Evolutionary conservation across 2,329 filamentous ascomycete species (phyloP), one percentile per base, ranked within the genome.

Genomic region (Cladosporium velox): DNA sequence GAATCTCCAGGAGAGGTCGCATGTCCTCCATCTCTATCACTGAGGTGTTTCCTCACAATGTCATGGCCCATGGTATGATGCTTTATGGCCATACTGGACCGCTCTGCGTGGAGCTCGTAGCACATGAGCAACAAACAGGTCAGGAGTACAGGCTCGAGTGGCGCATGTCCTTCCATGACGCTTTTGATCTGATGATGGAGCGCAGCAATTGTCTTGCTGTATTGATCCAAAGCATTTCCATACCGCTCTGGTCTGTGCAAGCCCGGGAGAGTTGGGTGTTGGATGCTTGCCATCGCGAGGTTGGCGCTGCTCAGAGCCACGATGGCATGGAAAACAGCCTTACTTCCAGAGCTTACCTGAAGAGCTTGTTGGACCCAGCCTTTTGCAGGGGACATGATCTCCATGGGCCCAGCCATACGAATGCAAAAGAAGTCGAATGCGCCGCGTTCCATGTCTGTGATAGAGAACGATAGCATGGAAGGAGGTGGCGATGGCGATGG

Each of bases 241-340:
- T 64, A 47, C n/a, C 26, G 35, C 12, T 57, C 61, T 12, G 61
- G 61, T 21, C 11, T 41, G 18, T 54, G 35, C 12, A 57, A 26
- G 8, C 51, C 61, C 1, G 61, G 21, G 15, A 64, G 44, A 8
- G 51, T 57, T 28, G 57, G 35, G 15, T 65, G 55, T 21, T 26
- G 38, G 4, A 65, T 57, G 38, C 55, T 60, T 26, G 49, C 49
- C 12, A 59, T 60, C 12, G 64, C 55, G 3, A 59, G 64, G 21
- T 65, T 59, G 2, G 64, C 57, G 26, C 32, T 60, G 26, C 64
- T 54, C 7, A 65, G 30, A 24, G 64, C 64, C 15, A 47, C 49
- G 28, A 65, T 65, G 32, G 24, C 64, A n/a, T 60, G 64, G 35
- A 65, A 60, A 8, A 65, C 57, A 12, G 64, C 44, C 30, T 65